These are phyloP conservation scores for Penicillium sp. DNA, from an alignment of 2,329 filamentous ascomycete species.

Conservation along the genomic window DNA sequence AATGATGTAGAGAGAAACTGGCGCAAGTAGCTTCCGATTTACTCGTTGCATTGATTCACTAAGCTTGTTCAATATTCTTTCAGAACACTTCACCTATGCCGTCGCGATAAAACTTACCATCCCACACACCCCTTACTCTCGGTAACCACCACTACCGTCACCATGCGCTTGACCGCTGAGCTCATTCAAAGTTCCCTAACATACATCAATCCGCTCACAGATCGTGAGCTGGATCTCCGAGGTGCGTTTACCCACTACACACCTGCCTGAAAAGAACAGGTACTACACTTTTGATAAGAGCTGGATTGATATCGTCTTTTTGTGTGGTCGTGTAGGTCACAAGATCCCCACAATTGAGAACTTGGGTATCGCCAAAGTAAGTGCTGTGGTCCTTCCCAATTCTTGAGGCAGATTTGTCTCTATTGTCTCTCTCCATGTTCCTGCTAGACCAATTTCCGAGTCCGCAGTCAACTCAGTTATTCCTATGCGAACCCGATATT, in stretches of 20 bases:
- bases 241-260: conserved; percentile 64
- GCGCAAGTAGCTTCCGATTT: conserved; percentile 18
- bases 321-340: conserved; percentile 70
- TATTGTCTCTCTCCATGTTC: conserved; percentile 5
- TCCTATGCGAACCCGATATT: background rate
- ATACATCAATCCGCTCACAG: conserved; percentile 97
- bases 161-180: conserved; percentile 93
- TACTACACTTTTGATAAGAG: conserved; percentile 76
- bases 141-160: conserved; percentile 45
- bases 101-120: conserved; percentile 15
- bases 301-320: conserved; percentile 78
- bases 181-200: conserved; percentile 92
- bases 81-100: conserved; percentile 11
- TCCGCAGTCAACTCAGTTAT: background rate
- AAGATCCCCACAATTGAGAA: conserved; percentile 98
- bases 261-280: conserved; percentile 67
- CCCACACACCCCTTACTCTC: background rate
- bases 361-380: conserved; percentile 85
- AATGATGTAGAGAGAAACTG: conserved; percentile 24
- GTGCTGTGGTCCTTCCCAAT: conserved; percentile 39
- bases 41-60: conserved; percentile 11
- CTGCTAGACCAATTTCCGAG: background rate
- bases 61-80: conserved; percentile 2
- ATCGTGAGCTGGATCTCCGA: conserved; percentile 98
- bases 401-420: background rate